Evolutionary conservation across 495 filamentous ascomycete genomes (phyloP), one percentile per base, ranked within the genome.

Genomic region (Xylaria palmicola): DNA sequence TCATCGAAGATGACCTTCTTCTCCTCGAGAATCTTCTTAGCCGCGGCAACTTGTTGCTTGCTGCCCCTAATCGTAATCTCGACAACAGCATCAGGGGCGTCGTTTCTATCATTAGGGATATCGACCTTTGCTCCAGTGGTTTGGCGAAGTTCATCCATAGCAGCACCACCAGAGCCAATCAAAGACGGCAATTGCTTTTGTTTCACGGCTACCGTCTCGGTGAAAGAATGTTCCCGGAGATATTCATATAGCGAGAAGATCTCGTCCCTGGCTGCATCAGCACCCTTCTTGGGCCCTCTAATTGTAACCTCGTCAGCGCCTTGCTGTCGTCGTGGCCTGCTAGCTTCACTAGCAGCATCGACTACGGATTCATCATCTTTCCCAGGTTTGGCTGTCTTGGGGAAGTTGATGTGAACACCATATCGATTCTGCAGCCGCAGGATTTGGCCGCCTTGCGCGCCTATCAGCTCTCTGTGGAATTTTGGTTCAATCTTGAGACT

Each of bases 381-480:
- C 56, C 66, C 67, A 43, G 70, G 63, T 64, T 81, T 78, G n/a
- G 81, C 73, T 3, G 86, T 86, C 22, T 89, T 85, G 41, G 94
- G 94, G 79, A 99, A 98, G 72, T 95, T 91, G 62, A 99, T 91
- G 53, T 92, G 88, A 40, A 97, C 93, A 62, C 88, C 86, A 79
- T 98, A 97, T 41, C 91, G 86, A 44, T 89, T 88, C 74, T 96
- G 90, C 12, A 97, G 82, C 67, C 91, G 92, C 73, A 93, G 93
- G 76, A 98, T 93, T 70, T 93, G 93, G 67, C 87, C 86, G 43
- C 94, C 94, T 61, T 88, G 85, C 56, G 88, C 88, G 59, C 94
- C 94, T 64, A 99, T 97, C 43, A 99, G 81, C 74, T 92, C 91
- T 50, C 90, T 81, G 74, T 97, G 93, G 68, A 88, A 81, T 74